Base-by-base conservation (phyloP, 805 yeast species). In the Metahyphopichia silvanorum region DNA sequence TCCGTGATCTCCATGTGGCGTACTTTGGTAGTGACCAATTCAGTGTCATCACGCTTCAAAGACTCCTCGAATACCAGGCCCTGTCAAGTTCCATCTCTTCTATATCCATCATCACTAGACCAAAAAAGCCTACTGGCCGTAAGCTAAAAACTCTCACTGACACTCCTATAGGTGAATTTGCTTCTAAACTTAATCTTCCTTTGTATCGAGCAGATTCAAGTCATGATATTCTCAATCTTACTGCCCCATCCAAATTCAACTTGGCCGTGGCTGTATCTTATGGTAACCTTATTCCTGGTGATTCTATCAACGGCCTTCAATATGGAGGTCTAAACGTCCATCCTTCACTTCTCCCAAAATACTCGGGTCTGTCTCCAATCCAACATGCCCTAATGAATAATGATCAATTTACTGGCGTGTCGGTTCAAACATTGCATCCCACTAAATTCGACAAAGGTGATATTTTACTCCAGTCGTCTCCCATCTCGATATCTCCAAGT, bases 221-320 rank as follows among this genome's bases (percentile, higher is more conserved):
- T 1, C 29, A 42, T 0, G 81, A 74, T 17, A 72, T 66, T 10
- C 30, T 44, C 32, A 39, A 45, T 27, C 37, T 50, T 2, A 15
- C 54, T 29, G 37, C 42, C 1, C 29, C 38, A 0, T 36, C 52
- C 2, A 34, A 53, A 2, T 81, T 72, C 53, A 75, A 83, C 40
- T 51, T 88, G 42, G 82, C 88, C 1, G 68, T 93, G n/a, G 97
- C 98, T 0, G 97, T 88, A 1, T 87, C 97, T 0, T 93, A 79
- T 54, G 98, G 98, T 0, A 69, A 69, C 31, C 63, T 91, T 27
- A 87, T 93, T 4, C 97, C 98, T 0, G 60, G 58, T 0, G 37
- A 53, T 2, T 76, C 87, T 42, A 55, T 93, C 2, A 31, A 49
- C 0, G 31, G 53, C 0, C 59, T 79, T 14, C 53, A 55, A 9